phyloP scores from a whole-genome alignment of 2,329 filamentous ascomycete species.

The Colletotrichum horii region DNA sequence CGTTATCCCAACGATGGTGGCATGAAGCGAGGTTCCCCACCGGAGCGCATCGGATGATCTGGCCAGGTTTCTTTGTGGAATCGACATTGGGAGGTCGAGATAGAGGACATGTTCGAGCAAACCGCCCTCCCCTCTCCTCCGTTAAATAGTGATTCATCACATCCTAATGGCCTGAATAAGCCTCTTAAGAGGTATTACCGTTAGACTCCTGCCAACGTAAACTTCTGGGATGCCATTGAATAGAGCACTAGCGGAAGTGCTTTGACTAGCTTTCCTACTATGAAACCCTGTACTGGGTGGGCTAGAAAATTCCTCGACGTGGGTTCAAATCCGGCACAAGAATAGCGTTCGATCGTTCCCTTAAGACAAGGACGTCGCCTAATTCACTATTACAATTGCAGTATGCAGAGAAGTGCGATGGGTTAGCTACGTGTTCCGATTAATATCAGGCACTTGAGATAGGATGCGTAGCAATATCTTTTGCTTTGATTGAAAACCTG shows the following conservation, averaged over 20 bases:
- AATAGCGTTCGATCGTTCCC: neutral
- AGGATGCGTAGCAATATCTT: neutral
- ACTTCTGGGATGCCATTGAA: neutral
- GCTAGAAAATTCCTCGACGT: neutral
- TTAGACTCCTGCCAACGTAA: neutral
- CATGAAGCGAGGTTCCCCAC: neutral
- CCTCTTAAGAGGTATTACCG: too few relatives aligned
- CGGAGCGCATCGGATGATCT: neutral
- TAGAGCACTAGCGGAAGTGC: neutral
- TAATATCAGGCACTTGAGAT: neutral
- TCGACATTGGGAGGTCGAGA: rapidly evolving
- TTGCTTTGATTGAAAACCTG: neutral
- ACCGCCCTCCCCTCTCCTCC: neutral
- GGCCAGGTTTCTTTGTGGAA: neutral
- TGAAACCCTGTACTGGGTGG: rapidly evolving
- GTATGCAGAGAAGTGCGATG: neutral
- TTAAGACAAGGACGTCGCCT: neutral
- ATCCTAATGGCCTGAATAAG: neutral
- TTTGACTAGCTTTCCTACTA: neutral
- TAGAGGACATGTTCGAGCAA: neutral
- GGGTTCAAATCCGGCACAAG: neutral
- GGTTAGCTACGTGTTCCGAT: neutral
- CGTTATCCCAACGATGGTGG: neutral
- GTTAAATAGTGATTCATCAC: neutral
- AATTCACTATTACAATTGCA: neutral